Conservation (phyloP, 371 early-diverging fungal species). For the Mucor indicus region DNA sequence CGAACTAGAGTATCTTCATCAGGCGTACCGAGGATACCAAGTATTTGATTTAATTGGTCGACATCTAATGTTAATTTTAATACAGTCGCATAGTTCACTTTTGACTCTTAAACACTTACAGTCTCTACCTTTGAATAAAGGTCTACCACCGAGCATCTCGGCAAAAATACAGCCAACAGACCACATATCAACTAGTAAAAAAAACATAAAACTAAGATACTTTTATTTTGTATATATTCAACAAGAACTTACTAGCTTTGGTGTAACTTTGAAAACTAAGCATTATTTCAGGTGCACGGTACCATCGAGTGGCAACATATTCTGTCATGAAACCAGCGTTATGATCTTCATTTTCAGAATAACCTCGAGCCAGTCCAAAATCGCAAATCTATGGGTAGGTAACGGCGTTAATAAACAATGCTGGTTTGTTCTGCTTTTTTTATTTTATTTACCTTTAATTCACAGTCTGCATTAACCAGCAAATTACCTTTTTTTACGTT, state of each 20-base stretch:
- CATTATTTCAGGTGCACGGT: constrained; percentile 98
- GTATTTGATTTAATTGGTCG: constrained; percentile 98
- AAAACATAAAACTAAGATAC: too few relatives aligned
- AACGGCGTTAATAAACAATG: too few relatives aligned
- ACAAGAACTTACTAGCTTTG: constrained; percentile 89
- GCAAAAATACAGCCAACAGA: constrained; percentile 98
- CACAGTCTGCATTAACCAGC: constrained; percentile 97
- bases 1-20: constrained; percentile 88
- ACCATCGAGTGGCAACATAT: constrained; percentile 98
- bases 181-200: constrained; percentile 98
- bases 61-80: constrained; percentile 81
- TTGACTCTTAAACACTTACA: too few relatives aligned
- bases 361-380: constrained; percentile 93
- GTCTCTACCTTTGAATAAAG: constrained; percentile 89
- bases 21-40: constrained; percentile 96
- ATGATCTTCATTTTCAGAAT: constrained; percentile 75
- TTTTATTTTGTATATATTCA: too few relatives aligned
- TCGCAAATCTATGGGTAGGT: constrained; percentile 96
- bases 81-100: too few relatives aligned
- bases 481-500: constrained; percentile 62
- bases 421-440: too few relatives aligned
- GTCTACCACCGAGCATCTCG: constrained; percentile 89
- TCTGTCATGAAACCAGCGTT: constrained; percentile 94
- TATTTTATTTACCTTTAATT: constrained; percentile 61
- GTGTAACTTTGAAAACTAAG: constrained; percentile 91